Evolutionary conservation across 108 stramenopile genomes (phyloP).

Genomic region (Stephanodiscus triporus): DNA sequence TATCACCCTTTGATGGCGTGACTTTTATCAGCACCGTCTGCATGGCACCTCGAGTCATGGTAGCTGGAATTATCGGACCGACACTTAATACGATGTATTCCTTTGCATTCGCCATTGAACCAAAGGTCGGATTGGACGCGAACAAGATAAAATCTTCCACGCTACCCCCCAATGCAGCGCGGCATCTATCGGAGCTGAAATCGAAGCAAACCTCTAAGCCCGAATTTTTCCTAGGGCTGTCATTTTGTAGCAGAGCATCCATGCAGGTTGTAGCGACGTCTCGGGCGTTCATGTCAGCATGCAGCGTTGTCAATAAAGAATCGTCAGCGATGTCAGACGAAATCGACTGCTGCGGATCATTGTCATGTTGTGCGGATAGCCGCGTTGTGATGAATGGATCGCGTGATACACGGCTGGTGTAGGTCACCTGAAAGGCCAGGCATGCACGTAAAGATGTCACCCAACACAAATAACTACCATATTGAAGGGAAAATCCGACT

Average conservation of each 20-base stretch:
- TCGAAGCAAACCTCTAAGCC: slow-evolving; percentile 73
- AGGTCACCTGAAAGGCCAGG: no score
- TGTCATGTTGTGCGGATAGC: background rate
- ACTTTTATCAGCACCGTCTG: slow-evolving; percentile 70
- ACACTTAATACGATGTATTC: slow-evolving; percentile 51
- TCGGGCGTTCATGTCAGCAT: slow-evolving; percentile 23
- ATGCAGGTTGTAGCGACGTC: slow-evolving; percentile 66
- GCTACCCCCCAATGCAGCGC: slow-evolving; percentile 72
- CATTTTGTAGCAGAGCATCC: slow-evolving; percentile 53
- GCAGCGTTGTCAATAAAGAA: background rate
- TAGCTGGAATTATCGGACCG: slow-evolving; percentile 66
- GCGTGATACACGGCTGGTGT: background rate
- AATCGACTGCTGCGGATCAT: background rate
- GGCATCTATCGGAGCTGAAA: slow-evolving; percentile 73
- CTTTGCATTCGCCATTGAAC: slow-evolving; percentile 61
- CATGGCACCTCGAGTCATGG: slow-evolving; percentile 71
- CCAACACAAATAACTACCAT: no score
- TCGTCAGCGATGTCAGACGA: background rate
- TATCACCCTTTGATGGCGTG: slow-evolving; percentile 23
- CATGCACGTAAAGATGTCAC: no score
- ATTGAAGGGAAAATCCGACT: no score
- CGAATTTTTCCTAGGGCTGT: slow-evolving; percentile 44
- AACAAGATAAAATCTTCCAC: slow-evolving; percentile 67
- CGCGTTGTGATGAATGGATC: background rate
- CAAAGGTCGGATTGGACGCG: slow-evolving; percentile 79